phyloP scores from a whole-genome alignment of 1,284 basidiomycete genomes.

The Papiliotrema terrestris region DNA sequence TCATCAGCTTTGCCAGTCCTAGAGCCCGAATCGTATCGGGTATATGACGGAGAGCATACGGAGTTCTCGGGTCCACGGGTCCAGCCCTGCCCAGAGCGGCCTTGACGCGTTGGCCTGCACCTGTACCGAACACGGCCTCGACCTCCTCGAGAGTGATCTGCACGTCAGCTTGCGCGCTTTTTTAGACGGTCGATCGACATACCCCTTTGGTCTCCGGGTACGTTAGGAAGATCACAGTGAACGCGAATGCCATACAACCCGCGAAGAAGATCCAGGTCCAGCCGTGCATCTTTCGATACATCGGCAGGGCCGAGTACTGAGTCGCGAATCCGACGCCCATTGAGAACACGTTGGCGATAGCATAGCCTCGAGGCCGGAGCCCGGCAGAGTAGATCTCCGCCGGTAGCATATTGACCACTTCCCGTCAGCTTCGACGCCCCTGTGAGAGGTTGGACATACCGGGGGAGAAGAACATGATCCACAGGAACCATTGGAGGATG shows the following conservation, averaged over 20 bases:
- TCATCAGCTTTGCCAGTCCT: too few species aligned
- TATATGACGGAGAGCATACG: background rate
- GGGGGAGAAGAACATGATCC: conserved; percentile 26
- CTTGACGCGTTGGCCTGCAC: conserved; percentile 18
- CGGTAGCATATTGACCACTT: conserved; percentile 30
- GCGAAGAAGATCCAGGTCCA: conserved; percentile 30
- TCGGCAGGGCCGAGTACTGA: conserved; percentile 27
- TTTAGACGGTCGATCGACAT: conserved; percentile 3
- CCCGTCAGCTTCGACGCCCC: background rate
- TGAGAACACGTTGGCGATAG: conserved; percentile 26
- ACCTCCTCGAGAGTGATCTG: conserved; percentile 28
- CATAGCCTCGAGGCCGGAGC: conserved; percentile 24
- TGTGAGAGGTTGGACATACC: conserved; percentile 6
- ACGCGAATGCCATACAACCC: conserved; percentile 22
- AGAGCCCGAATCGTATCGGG: too few species aligned
- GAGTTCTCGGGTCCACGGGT: conserved; percentile 10
- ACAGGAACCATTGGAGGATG: conserved; percentile 28
- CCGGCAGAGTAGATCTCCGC: conserved; percentile 30
- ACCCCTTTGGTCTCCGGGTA: conserved; percentile 31
- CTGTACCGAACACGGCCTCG: conserved; percentile 24
- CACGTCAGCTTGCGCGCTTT: background rate
- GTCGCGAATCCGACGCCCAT: conserved; percentile 30
- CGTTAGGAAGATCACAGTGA: conserved; percentile 21
- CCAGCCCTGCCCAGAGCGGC: conserved; percentile 7
- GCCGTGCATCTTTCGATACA: conserved; percentile 27